These are phyloP conservation scores for Candida ulmi DNA, from an alignment of 805 yeast genomes.

Conservation along the genomic window DNA sequence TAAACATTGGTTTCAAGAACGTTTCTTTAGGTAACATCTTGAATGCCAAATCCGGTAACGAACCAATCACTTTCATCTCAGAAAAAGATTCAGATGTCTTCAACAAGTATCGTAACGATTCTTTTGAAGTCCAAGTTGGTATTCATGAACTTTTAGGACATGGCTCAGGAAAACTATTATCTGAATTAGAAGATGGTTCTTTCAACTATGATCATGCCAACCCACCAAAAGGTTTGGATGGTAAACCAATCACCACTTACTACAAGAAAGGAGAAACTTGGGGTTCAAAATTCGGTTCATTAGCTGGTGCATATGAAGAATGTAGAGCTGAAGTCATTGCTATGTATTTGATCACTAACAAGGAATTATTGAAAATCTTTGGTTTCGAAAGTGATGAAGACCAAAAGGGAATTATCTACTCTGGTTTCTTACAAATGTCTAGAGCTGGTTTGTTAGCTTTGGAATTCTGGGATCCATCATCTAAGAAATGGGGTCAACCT, in stretches of 20 bases:
- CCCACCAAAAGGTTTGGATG: constrained; percentile 59
- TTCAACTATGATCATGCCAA: constrained; percentile 65
- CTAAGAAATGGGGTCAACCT: constrained; percentile 88
- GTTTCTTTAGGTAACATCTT: constrained; percentile 85
- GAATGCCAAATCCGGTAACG: constrained; percentile 65
- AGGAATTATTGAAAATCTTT: constrained; percentile 63
- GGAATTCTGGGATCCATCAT: constrained; percentile 82
- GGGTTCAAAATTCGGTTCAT: constrained; percentile 79
- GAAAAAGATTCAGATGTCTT: constrained; percentile 49
- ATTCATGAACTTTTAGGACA: constrained; percentile 89
- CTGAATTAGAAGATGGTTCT: constrained; percentile 51
- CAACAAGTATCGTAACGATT: constrained; percentile 68
- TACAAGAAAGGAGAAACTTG: constrained; percentile 83
- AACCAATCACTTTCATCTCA: constrained; percentile 61
- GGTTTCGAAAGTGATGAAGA: constrained; percentile 54
- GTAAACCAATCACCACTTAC: constrained; percentile 58
- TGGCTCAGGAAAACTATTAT: constrained; percentile 79
- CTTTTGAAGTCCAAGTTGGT: constrained; percentile 92
- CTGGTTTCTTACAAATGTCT: constrained; percentile 77
- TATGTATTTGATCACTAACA: constrained; percentile 67
- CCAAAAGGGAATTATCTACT: constrained; percentile 57
- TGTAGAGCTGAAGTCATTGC: constrained; percentile 93
- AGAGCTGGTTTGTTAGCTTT: constrained; percentile 81
- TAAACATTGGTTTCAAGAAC: constrained; percentile 81
- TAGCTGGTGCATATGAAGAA: constrained; percentile 87